Base-by-base conservation (phyloP, 192 early-diverging fungal species). In the Coemansia sp. region DNA sequence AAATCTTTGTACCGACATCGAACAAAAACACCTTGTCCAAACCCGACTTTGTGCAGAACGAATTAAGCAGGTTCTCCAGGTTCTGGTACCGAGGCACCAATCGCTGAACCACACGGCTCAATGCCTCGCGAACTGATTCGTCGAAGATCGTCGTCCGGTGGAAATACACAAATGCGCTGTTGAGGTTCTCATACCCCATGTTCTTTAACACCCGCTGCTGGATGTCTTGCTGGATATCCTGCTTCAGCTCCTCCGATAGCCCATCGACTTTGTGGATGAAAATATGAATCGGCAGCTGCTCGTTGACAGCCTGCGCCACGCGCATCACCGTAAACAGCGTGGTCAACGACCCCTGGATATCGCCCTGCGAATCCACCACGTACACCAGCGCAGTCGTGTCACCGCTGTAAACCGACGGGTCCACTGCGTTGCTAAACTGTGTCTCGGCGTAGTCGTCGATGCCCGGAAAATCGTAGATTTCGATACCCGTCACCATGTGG, bases 181-280 rank as follows among this genome's bases (percentile, higher is more conserved):
- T 91, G 35, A 90, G 76, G 71, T 88, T 90, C 55, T 87, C 86
- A 68, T 93, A 92, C 9, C 84, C 84, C 48, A 99, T 86, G 64
- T 92, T 94, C 72, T 99, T 96, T 9, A 86, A 88, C 52, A 96
- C 93, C 28, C 92, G 84, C 67, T 94, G 94, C 70, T 98, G 94
- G 56, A 99, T 94, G 58, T 97, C 96, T 41, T 94, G 87, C 84
- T 96, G 93, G 33, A 92, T 96, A 74, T 99, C 94, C 90, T 94
- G 90, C 86, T 96, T 96, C 78, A 93, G 92, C 68, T 99, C 97
- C 70, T 97, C 95, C 0, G 92, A 93, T 51, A 99, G 83, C 35
- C 95, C 95, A 69, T 99, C 97, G 2, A 97, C 92, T 85, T 99
- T 99, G 85, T 99, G 94, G 59, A 99, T 91, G 63, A 99, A 92